Percentiles rank a stretch among this genome's conserved stretches.
Conservation (phyloP, 192 early-diverging fungal species). For the Mortierella claussenii region DNA sequence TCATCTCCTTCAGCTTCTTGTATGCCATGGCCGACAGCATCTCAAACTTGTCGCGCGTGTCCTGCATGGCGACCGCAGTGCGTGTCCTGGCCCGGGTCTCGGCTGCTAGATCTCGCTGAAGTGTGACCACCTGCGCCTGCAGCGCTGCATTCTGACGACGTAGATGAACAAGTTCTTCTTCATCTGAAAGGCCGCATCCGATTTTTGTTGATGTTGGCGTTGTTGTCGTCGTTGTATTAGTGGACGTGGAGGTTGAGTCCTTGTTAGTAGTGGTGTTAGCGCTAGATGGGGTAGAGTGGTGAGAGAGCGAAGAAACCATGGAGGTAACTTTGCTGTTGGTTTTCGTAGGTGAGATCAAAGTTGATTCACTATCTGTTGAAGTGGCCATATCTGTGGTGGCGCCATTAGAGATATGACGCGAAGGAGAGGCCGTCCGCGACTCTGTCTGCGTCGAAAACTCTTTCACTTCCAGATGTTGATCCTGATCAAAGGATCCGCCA, state of each 20-base stretch:
- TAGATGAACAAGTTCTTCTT: conserved; percentile 28
- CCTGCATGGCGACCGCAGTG: conserved; percentile 56
- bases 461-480: conserved; percentile 10
- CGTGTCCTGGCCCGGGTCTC: conserved; percentile 46
- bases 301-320: conserved; percentile 2
- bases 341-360: not conserved
- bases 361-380: conserved; percentile 8
- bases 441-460: conserved; percentile 35
- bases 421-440: no score
- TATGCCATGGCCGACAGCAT: conserved; percentile 59
- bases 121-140: conserved; percentile 18
- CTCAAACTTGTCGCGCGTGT: conserved; percentile 62
- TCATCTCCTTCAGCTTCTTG: conserved; percentile 60
- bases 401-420: not conserved
- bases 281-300: not conserved
- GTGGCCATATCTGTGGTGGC: conserved; percentile 9
- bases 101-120: conserved; percentile 33
- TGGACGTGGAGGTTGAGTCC: not conserved
- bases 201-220: not conserved
- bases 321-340: not conserved
- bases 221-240: not conserved
- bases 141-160: conserved; percentile 28
- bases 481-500: conserved; percentile 6
- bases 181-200: not conserved
- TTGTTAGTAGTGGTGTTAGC: not conserved